phyloP scores from a whole-genome alignment of 306 rosid genomes.

The Quercus rubra region DNA sequence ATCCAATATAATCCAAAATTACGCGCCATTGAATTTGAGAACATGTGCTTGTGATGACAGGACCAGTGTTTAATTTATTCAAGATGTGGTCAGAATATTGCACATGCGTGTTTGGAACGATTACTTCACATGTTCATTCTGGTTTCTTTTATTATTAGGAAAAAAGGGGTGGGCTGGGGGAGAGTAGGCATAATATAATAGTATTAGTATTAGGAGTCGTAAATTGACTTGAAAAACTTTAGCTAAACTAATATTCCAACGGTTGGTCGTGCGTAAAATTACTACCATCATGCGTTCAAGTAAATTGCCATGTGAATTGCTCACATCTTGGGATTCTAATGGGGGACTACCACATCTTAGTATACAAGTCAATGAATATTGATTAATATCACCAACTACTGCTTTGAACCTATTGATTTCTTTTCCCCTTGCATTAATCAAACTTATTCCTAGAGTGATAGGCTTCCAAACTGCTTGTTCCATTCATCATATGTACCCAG shows the following conservation, averaged over 20 bases:
- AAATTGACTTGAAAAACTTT: neutral
- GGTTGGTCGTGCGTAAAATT: slow-evolving; percentile 1
- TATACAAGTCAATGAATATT: neutral
- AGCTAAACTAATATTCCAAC: slow-evolving; percentile 2
- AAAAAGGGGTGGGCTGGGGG: neutral
- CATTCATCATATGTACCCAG: slow-evolving; percentile 66
- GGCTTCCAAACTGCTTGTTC: slow-evolving; percentile 82
- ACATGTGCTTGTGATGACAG: slow-evolving; percentile 8
- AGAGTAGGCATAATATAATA: neutral
- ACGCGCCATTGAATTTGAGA: slow-evolving; percentile 1
- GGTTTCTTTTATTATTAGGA: neutral
- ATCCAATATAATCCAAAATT: neutral
- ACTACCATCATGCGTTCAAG: neutral
- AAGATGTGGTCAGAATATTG: slow-evolving; percentile 23
- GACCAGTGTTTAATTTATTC: neutral
- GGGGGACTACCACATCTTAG: neutral
- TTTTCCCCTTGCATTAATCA: neutral
- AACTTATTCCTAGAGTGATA: slow-evolving; percentile 32
- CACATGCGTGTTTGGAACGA: slow-evolving; percentile 29
- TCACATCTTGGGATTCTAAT: neutral
- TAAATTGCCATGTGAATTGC: neutral
- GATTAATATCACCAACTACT: slow-evolving; percentile 1
- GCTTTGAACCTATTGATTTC: neutral
- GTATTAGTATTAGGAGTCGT: neutral
- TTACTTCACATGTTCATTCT: slow-evolving; percentile 27